These are phyloP conservation scores for Fusarium solani-melongenae DNA, from an alignment of 2,329 filamentous ascomycete species.

Conservation along the genomic window DNA sequence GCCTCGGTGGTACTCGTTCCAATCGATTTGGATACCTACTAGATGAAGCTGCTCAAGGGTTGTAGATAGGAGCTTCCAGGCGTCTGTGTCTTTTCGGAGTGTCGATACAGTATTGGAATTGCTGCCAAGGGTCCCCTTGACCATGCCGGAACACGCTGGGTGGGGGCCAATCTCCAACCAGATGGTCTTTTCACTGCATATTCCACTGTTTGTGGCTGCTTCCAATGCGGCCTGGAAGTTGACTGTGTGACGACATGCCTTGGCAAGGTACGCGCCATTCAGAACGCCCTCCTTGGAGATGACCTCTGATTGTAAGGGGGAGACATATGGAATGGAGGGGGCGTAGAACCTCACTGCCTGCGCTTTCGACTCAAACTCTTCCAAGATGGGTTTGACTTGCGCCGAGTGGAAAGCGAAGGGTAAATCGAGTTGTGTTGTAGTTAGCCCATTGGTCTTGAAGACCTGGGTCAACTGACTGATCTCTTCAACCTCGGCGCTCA, in stretches of 20 bases:
- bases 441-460: constrained; percentile 51
- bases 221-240: constrained; percentile 71
- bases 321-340: constrained; percentile 69
- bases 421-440: constrained; percentile 59
- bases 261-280: constrained; percentile 68
- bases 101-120: constrained; percentile 66
- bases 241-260: constrained; percentile 72
- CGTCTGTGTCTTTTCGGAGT: constrained; percentile 71
- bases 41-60: constrained; percentile 68
- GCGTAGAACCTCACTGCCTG: constrained; percentile 51
- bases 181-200: constrained; percentile 66
- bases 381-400: constrained; percentile 65
- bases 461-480: constrained; percentile 55
- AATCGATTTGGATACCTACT: constrained; percentile 58
- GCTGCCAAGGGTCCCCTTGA: constrained; percentile 68
- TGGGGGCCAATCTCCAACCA: constrained; percentile 79
- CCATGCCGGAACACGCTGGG: constrained; percentile 71
- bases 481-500: constrained; percentile 60
- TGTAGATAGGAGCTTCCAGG: constrained; percentile 71
- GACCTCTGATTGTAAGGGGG: constrained; percentile 69
- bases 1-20: constrained; percentile 73
- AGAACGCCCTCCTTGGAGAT: constrained; percentile 61
- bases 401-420: constrained; percentile 66
- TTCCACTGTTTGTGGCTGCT: constrained; percentile 57
- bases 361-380: constrained; percentile 65